These are phyloP conservation scores for Kockovaella imperatae DNA, from an alignment of 768 basidiomycete genomes.

Conservation along the genomic window DNA sequence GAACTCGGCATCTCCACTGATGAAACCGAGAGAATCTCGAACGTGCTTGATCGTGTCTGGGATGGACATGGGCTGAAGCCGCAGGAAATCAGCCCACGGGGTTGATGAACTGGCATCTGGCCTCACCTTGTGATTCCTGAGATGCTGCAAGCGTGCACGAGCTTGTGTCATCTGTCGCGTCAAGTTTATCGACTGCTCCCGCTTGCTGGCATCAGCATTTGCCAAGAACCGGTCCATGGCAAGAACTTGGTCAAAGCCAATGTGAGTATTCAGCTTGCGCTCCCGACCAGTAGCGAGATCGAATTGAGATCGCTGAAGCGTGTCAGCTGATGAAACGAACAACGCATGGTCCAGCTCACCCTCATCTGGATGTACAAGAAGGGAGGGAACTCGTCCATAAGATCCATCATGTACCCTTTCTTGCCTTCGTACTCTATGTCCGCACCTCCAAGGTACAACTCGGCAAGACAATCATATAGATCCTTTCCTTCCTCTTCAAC, in stretches of 20 bases:
- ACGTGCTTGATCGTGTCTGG: conserved; percentile 28
- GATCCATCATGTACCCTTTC: conserved; percentile 72
- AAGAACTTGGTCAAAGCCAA: conserved; percentile 78
- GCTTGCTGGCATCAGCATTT: conserved; percentile 62
- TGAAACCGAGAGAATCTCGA: conserved; percentile 5
- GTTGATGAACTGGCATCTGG: too few relatives aligned
- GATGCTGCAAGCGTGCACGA: conserved; percentile 60
- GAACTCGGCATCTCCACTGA: conserved; percentile 9
- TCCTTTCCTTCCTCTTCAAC: conserved; percentile 77
- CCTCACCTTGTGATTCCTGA: conserved; percentile 68
- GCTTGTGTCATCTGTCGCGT: conserved; percentile 58
- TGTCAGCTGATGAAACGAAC: background rate
- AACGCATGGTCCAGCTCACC: conserved; percentile 49
- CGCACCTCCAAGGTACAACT: conserved; percentile 70
- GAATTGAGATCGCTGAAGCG: conserved; percentile 50
- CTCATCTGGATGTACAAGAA: conserved; percentile 92
- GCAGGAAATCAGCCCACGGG: background rate
- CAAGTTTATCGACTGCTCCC: conserved; percentile 60
- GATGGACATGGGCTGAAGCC: conserved; percentile 25
- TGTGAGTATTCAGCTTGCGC: conserved; percentile 92
- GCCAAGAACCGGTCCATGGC: conserved; percentile 89
- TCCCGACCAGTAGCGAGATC: conserved; percentile 83
- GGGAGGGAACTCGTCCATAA: conserved; percentile 72
- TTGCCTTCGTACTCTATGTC: conserved; percentile 78
- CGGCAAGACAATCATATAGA: conserved; percentile 84